Conservation (phyloP, 768 basidiomycete genomes). For the Leccinellum rugosiceps region DNA sequence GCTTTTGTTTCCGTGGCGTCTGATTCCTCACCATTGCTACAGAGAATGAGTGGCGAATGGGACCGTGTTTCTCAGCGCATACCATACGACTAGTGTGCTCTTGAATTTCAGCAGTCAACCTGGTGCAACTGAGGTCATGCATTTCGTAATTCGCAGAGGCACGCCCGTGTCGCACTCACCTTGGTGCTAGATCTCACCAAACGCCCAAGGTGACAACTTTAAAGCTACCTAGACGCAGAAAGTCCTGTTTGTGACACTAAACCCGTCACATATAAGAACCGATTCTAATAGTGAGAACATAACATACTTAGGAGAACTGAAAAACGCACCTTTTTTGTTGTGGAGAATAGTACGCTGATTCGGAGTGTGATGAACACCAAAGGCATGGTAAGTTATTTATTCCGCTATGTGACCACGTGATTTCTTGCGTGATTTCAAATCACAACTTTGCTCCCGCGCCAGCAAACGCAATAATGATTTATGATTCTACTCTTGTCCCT, state of each 20-base stretch:
- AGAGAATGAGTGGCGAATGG: background rate
- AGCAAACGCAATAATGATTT: too few relatives aligned
- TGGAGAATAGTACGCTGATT: too few relatives aligned
- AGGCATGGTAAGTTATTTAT: too few relatives aligned
- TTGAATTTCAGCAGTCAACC: background rate
- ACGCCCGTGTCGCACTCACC: background rate
- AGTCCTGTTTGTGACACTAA: background rate
- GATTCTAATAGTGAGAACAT: background rate
- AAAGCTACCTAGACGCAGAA: slow-evolving; percentile 32
- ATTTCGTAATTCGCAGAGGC: background rate
- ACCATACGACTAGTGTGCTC: background rate
- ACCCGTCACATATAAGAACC: background rate
- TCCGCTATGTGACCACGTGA: slow-evolving; percentile 2
- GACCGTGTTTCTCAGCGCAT: background rate
- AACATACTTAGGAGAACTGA: background rate
- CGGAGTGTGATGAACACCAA: too few relatives aligned
- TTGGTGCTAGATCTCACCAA: background rate
- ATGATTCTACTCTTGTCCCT: too few relatives aligned
- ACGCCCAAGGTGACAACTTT: background rate
- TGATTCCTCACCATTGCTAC: slow-evolving; percentile 14
- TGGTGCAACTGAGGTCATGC: background rate
- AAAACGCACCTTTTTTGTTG: background rate
- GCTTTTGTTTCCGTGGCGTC: slow-evolving; percentile 24
- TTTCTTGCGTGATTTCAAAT: too few relatives aligned
- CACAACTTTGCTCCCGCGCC: too few relatives aligned